Evolutionary conservation across 2,329 filamentous ascomycete species (phyloP).

Genomic region (Cladophialophora psammophila): DNA sequence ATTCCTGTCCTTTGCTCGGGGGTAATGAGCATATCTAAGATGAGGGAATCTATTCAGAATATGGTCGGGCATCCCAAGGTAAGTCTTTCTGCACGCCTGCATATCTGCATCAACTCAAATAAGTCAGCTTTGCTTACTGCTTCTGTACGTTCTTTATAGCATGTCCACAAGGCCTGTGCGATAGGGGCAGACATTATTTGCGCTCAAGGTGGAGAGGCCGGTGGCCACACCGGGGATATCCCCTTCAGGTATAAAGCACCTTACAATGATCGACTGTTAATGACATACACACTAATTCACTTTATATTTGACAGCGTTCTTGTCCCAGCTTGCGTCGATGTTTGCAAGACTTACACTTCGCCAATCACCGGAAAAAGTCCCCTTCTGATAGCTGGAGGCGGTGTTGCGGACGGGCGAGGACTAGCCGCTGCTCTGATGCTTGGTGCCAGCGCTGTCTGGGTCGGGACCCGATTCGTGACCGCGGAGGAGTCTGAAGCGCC

Average conservation of each 20-base stretch:
- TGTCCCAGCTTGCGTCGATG: constrained; percentile 79
- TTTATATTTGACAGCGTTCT: constrained; percentile 61
- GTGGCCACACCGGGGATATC: constrained; percentile 82
- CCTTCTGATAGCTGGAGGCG: constrained; percentile 80
- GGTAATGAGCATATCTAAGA: not conserved
- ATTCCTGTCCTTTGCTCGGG: not conserved
- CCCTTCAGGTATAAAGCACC: constrained; percentile 58
- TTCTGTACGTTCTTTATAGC: constrained; percentile 45
- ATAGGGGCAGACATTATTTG: constrained; percentile 77
- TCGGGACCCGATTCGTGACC: constrained; percentile 85
- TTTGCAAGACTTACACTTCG: constrained; percentile 71
- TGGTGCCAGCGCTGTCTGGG: constrained; percentile 81
- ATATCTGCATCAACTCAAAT: not conserved
- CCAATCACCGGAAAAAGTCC: constrained; percentile 69
- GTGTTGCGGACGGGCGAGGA: constrained; percentile 75
- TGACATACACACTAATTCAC: not conserved
- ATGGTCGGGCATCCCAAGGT: constrained; percentile 82
- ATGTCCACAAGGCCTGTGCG: constrained; percentile 79
- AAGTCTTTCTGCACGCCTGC: not conserved
- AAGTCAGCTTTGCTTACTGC: not conserved
- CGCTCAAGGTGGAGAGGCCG: constrained; percentile 47
- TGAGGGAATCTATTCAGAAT: constrained; percentile 55
- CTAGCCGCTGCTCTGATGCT: constrained; percentile 79
- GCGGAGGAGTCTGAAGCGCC: constrained; percentile 68
- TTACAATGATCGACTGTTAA: not conserved